A percentile compares a stretch with the other conserved stretches of the same genome.
Conservation (phyloP, 1,139 yeast species). For the Zygoascus sp. region DNA sequence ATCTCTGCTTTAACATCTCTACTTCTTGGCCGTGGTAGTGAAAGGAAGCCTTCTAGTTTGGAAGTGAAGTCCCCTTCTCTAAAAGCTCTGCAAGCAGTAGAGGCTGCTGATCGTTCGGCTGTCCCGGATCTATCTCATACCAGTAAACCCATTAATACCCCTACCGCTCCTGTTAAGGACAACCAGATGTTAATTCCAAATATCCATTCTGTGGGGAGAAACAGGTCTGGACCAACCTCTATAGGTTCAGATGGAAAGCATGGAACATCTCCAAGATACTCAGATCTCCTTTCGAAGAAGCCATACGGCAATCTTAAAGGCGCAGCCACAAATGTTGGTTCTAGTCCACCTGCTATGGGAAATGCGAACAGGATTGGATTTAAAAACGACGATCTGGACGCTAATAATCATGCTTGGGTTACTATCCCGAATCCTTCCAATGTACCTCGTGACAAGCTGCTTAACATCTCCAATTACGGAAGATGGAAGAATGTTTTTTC, state of each 20-base stretch:
- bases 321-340: not conserved
- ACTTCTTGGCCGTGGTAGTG: conserved; percentile 10
- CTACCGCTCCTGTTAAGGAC: not conserved
- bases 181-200: not conserved
- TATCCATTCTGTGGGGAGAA: not conserved
- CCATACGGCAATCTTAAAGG: not conserved
- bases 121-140: not conserved
- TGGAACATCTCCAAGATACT: not conserved
- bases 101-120: not conserved
- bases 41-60: not conserved
- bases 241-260: not conserved
- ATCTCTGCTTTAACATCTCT: conserved; percentile 25
- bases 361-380: not conserved
- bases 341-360: conserved; percentile 5
- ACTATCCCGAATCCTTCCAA: conserved; percentile 31
- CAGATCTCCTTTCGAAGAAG: not conserved
- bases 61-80: not conserved
- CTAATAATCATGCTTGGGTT: conserved; percentile 29
- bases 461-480: conserved; percentile 41
- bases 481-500: conserved; percentile 93
- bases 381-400: conserved; percentile 11
- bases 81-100: not conserved
- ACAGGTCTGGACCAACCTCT: not conserved
- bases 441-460: conserved; percentile 21
- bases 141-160: not conserved